phyloP scores from a whole-genome alignment of 2,329 filamentous ascomycete genomes.

The Zarea fungicola region DNA sequence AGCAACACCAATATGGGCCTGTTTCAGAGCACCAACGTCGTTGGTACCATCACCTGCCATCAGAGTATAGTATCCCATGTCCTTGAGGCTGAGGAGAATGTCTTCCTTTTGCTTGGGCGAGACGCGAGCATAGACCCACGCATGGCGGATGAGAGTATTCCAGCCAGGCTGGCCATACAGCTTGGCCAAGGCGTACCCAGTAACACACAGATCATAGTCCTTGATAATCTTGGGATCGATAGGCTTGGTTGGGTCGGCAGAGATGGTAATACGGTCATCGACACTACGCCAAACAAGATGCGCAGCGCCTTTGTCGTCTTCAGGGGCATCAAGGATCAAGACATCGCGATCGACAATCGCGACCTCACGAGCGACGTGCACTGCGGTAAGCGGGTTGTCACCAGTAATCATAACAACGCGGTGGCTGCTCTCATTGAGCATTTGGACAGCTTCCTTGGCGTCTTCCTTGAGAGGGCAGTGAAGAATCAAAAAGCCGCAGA shows the following conservation, averaged over 20 bases:
- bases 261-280: slow-evolving; percentile 81
- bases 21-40: slow-evolving; percentile 94
- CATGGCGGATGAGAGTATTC: slow-evolving; percentile 72
- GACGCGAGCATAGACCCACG: slow-evolving; percentile 97
- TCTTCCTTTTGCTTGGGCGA: slow-evolving; percentile 99
- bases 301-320: slow-evolving; percentile 75
- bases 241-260: slow-evolving; percentile 76
- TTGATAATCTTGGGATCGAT: slow-evolving; percentile 77
- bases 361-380: slow-evolving; percentile 90
- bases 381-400: slow-evolving; percentile 93
- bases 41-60: slow-evolving; percentile 99
- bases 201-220: slow-evolving; percentile 89
- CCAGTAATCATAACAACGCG: slow-evolving; percentile 99
- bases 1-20: slow-evolving; percentile 94
- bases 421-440: slow-evolving; percentile 98
- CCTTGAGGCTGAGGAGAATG: slow-evolving; percentile 92
- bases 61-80: slow-evolving; percentile 93
- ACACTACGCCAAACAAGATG: slow-evolving; percentile 91
- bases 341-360: slow-evolving; percentile 97
- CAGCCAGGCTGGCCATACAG: slow-evolving; percentile 78
- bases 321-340: slow-evolving; percentile 89
- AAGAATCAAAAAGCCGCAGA: slow-evolving; percentile 92
- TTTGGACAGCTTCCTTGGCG: slow-evolving; percentile 85
- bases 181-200: slow-evolving; percentile 86
- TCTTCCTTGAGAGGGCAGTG: slow-evolving; percentile 97